Evolutionary conservation across 805 yeast genomes (phyloP).

Genomic region (Komagataella pseudopastoris): DNA sequence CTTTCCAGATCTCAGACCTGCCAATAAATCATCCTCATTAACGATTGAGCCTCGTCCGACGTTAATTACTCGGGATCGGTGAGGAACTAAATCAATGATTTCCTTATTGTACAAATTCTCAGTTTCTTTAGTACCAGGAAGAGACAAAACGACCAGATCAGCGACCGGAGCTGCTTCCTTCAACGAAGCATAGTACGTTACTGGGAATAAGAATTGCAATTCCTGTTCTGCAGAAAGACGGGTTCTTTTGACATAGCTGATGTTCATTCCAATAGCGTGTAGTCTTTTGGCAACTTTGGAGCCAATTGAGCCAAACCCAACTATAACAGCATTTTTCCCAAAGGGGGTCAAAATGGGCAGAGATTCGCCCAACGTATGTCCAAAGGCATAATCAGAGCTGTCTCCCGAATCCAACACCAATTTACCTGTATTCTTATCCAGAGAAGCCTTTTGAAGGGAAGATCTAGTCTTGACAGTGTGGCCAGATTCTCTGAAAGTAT

Average conservation of each 20-base stretch:
- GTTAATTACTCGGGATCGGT: conserved; percentile 52
- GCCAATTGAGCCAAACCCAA: conserved; percentile 74
- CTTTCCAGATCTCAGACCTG: conserved; percentile 45
- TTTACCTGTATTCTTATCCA: conserved; percentile 21
- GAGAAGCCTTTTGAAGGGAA: conserved; percentile 17
- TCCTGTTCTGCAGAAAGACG: conserved; percentile 22
- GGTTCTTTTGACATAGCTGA: conserved; percentile 48
- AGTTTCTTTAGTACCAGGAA: conserved; percentile 54
- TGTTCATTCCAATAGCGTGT: conserved; percentile 45
- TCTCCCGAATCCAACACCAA: conserved; percentile 7
- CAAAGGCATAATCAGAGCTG: conserved; percentile 19
- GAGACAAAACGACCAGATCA: conserved; percentile 51
- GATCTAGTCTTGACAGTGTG: conserved; percentile 33
- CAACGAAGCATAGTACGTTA: conserved; percentile 30
- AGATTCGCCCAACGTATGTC: conserved; percentile 32
- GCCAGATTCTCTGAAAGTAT: conserved; percentile 21
- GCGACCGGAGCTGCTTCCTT: conserved; percentile 20
- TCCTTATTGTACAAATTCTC: conserved; percentile 35
- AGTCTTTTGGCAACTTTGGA: conserved; percentile 45
- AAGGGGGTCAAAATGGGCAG: conserved; percentile 32
- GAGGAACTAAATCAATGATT: conserved; percentile 30
- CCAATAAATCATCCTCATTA: conserved; percentile 51
- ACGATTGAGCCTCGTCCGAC: conserved; percentile 66
- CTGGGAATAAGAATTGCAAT: conserved; percentile 24
- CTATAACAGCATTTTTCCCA: conserved; percentile 45